Evolutionary conservation across 176 grass and related monocot genomes (phyloP).

Genomic region (Themeda triandra): DNA sequence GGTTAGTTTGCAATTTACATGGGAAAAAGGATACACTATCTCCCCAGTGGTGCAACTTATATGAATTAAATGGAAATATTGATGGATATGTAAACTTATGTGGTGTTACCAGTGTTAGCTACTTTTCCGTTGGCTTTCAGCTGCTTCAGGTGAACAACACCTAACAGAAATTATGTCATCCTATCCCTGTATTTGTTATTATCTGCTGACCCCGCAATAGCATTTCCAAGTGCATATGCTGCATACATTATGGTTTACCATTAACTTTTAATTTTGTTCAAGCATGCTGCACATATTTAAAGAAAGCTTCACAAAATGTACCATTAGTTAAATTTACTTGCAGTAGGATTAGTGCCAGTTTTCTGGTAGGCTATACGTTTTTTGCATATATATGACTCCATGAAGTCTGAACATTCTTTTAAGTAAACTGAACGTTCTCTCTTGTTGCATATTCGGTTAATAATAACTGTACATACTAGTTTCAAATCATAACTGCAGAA

Average conservation of each 20-base stretch:
- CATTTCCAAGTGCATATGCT: not conserved
- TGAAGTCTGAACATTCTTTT: not conserved
- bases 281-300: not conserved
- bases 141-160: not conserved
- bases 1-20: no score
- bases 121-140: not conserved
- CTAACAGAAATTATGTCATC: not conserved
- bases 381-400: not conserved
- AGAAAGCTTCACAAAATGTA: not conserved
- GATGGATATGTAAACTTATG: not conserved
- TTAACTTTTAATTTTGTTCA: not conserved
- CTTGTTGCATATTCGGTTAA: conserved; percentile 8
- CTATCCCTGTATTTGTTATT: not conserved
- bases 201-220: not conserved
- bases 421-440: not conserved
- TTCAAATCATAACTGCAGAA: no score
- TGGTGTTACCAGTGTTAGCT: not conserved
- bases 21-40: no score
- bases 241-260: not conserved
- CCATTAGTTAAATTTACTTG: not conserved
- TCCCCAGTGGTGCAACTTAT: no score
- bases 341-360: not conserved
- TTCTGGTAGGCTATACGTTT: not conserved
- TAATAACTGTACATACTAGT: conserved; percentile 8
- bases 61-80: not conserved